A percentile compares a stretch with the other conserved stretches of the same genome.
Conservation (phyloP, 208 protist genomes). For the Wallacemonas sp. region DNA sequence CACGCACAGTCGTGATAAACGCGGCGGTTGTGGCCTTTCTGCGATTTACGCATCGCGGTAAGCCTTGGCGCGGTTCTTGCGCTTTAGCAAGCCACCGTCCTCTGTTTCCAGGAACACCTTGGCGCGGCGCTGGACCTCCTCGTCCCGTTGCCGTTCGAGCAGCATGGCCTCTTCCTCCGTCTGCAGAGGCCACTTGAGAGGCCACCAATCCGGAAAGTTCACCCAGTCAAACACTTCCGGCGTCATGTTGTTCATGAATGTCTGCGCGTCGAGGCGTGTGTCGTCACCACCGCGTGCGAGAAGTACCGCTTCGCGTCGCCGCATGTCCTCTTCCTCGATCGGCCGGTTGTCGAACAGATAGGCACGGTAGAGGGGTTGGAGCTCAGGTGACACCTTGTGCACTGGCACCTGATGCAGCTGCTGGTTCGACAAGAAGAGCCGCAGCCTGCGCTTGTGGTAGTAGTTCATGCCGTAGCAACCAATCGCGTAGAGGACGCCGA, state of each 20-base stretch:
- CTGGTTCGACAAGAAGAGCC: constrained; percentile 71
- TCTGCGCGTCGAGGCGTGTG: constrained; percentile 67
- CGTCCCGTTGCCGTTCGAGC: constrained; percentile 65
- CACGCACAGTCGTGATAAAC: no score
- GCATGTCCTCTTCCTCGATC: constrained; percentile 62
- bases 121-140: constrained; percentile 77
- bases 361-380: constrained; percentile 82
- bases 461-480: constrained; percentile 74
- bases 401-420: constrained; percentile 77
- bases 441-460: constrained; percentile 66
- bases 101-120: constrained; percentile 68
- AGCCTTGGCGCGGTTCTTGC: constrained; percentile 59
- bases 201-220: constrained; percentile 91
- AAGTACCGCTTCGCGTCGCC: constrained; percentile 43
- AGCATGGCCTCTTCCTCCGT: constrained; percentile 79
- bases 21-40: no score
- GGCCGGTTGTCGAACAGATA: constrained; percentile 83
- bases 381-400: constrained; percentile 78
- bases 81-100: constrained; percentile 70
- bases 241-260: constrained; percentile 79
- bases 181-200: constrained; percentile 72
- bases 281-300: constrained; percentile 48
- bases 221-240: constrained; percentile 88
- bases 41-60: constrained; percentile 68
- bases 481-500: constrained; percentile 70